Evolutionary conservation across 2,329 filamentous ascomycete species (phyloP).

Genomic region (Diaporthe eres): DNA sequence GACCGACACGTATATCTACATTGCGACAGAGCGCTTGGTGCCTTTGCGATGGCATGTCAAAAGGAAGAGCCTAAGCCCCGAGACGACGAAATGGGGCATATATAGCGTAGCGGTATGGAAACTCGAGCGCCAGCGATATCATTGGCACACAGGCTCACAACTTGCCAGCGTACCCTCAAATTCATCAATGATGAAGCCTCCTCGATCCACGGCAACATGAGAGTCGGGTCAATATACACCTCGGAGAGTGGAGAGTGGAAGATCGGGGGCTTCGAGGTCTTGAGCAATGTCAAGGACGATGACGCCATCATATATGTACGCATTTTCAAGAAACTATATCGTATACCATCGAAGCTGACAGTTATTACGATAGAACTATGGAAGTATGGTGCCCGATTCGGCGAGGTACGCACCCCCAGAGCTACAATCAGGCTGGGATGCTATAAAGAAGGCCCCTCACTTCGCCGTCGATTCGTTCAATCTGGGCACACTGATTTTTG

Average conservation of each 20-base stretch:
- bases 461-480: constrained; percentile 90
- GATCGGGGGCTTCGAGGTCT: constrained; percentile 90
- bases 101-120: constrained; percentile 81
- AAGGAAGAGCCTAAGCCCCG: constrained; percentile 87
- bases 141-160: constrained; percentile 19
- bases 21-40: constrained; percentile 91
- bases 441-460: constrained; percentile 85
- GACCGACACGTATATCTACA: constrained; percentile 96
- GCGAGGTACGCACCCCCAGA: constrained; percentile 90
- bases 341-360: constrained; percentile 37
- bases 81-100: constrained; percentile 97
- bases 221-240: constrained; percentile 89
- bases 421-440: constrained; percentile 91
- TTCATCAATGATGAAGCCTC: constrained; percentile 96
- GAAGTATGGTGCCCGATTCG: constrained; percentile 88
- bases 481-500: constrained; percentile 86
- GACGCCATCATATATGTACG: constrained; percentile 89
- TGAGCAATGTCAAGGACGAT: constrained; percentile 96
- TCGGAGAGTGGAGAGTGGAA: constrained; percentile 99
- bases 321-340: not conserved
- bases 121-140: not conserved
- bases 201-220: constrained; percentile 90
- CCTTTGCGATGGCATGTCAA: constrained; percentile 93
- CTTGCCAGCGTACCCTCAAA: constrained; percentile 82
- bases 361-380: constrained; percentile 76